Evolutionary conservation across 2,329 filamentous ascomycete genomes (phyloP), one percentile per base, ranked within the genome.

Genomic region (Diplodia mutila): DNA sequence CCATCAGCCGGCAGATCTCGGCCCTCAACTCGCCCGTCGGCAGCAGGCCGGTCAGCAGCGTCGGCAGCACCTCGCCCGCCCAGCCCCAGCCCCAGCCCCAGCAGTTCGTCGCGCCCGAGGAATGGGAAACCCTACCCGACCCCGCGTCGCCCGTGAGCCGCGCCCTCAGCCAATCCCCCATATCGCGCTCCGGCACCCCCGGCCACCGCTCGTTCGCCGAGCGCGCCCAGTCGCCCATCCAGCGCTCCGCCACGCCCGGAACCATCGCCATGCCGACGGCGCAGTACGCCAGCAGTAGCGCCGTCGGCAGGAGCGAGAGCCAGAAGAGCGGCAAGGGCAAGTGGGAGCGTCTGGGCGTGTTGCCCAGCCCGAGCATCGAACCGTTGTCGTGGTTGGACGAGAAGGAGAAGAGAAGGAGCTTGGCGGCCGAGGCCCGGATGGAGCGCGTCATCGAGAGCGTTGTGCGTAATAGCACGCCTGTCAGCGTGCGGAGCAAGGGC

Each of bases 381-480:
- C 64, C 64, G 25, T 29, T 66, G 29, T 57, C 53, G 11, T 66
- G 64, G 64, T 29, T 57, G 18, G 64, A 66, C 14, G 64, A 66
- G 42, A 59, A 59, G 23, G 52, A 66, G 8, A 57, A 57, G 53
- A 55, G 64, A 14, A 66, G 54, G 64, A 59, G 52, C 16, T 21
- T 59, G 14, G 64, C 52, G 0, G 64, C 64, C 1, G 64, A 66
- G 21, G 52, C 57, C 5, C 23, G 64, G 29, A 55, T 66, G 39
- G 64, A 66, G 14, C 27, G 64, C n/a, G 65, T 67, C 14, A 52
- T 67, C 3, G 65, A 67, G 34, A 67, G 65, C 48, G 65, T 67
- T 1, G 65, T 67, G 12, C 54, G 65, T 4, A 59, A 67, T 32
- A 67, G 65, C 54, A 61, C 55, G 46, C 55, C 65, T 9, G 61